Evolutionary conservation across 2,329 filamentous ascomycete genomes (phyloP).

Genomic region (Aotearoamyces nothofagi): DNA sequence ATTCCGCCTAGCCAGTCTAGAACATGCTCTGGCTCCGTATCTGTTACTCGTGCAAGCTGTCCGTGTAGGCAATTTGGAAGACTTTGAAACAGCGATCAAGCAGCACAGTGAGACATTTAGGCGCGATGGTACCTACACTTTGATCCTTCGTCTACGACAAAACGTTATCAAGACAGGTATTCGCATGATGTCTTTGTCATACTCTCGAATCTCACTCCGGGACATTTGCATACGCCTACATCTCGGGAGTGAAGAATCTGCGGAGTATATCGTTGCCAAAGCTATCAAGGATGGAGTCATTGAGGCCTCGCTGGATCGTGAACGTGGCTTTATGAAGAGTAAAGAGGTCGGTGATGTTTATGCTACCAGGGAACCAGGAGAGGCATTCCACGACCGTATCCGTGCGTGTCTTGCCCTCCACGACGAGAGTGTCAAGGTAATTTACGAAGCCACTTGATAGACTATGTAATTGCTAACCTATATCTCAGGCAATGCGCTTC

Average conservation of each 20-base stretch:
- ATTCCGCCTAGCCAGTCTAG: slow-evolving; percentile 80
- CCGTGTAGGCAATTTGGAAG: slow-evolving; percentile 87
- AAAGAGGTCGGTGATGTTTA: slow-evolving; percentile 95
- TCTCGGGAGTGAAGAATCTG: slow-evolving; percentile 88
- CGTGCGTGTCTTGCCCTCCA: slow-evolving; percentile 80
- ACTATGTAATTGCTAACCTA: background rate
- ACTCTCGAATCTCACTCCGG: slow-evolving; percentile 89
- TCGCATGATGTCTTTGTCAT: slow-evolving; percentile 96
- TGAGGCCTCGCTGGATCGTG: slow-evolving; percentile 84
- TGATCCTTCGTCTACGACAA: slow-evolving; percentile 87
- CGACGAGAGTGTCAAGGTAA: slow-evolving; percentile 94
- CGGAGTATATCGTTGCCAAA: slow-evolving; percentile 98
- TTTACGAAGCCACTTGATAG: slow-evolving; percentile 12
- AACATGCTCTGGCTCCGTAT: slow-evolving; percentile 81
- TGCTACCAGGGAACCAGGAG: slow-evolving; percentile 84
- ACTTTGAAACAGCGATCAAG: slow-evolving; percentile 78
- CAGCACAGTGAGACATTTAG: slow-evolving; percentile 74
- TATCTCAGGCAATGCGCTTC: slow-evolving; percentile 77
- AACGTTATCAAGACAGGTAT: slow-evolving; percentile 99
- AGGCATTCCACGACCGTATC: slow-evolving; percentile 96
- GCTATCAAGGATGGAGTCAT: slow-evolving; percentile 96
- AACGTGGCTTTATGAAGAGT: slow-evolving; percentile 96
- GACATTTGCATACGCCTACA: slow-evolving; percentile 95
- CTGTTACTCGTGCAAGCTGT: slow-evolving; percentile 89
- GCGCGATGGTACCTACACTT: slow-evolving; percentile 85